phyloP scores from a whole-genome alignment of 805 yeast genomes.

The Osmozyma mogii region DNA sequence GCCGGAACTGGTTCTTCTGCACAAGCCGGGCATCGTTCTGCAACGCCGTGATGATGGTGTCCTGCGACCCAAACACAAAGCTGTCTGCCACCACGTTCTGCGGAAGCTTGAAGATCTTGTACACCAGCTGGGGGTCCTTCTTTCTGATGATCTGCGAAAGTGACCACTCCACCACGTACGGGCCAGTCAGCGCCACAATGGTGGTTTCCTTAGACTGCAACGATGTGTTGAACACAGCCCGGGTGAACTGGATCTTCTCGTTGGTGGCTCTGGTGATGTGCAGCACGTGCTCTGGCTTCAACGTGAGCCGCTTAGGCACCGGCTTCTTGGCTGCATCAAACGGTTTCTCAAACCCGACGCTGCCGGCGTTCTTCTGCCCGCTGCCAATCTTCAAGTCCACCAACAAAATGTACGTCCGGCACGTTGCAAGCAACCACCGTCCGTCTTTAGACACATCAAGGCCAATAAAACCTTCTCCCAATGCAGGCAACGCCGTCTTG shows the following conservation, averaged over 20 bases:
- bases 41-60: conserved; percentile 64
- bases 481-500: conserved; percentile 70
- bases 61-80: conserved; percentile 66
- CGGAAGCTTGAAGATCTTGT: conserved; percentile 55
- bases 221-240: conserved; percentile 73
- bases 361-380: conserved; percentile 50
- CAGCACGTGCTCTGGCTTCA: conserved; percentile 67
- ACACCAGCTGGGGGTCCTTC: conserved; percentile 39
- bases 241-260: conserved; percentile 42
- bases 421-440: conserved; percentile 74
- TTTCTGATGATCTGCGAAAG: conserved; percentile 50
- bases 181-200: conserved; percentile 74
- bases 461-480: conserved; percentile 68
- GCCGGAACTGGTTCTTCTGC: conserved; percentile 48
- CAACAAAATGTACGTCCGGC: conserved; percentile 60
- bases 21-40: conserved; percentile 73
- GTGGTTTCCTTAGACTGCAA: conserved; percentile 55
- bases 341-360: conserved; percentile 54
- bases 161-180: conserved; percentile 77
- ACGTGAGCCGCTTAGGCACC: conserved; percentile 55
- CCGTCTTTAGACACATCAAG: conserved; percentile 75
- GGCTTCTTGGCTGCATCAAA: conserved; percentile 64
- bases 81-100: conserved; percentile 66
- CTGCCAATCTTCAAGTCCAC: conserved; percentile 58
- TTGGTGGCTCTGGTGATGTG: conserved; percentile 3